Evolutionary conservation across 208 protist genomes (phyloP).

Genomic region (Leishmania turanica): DNA sequence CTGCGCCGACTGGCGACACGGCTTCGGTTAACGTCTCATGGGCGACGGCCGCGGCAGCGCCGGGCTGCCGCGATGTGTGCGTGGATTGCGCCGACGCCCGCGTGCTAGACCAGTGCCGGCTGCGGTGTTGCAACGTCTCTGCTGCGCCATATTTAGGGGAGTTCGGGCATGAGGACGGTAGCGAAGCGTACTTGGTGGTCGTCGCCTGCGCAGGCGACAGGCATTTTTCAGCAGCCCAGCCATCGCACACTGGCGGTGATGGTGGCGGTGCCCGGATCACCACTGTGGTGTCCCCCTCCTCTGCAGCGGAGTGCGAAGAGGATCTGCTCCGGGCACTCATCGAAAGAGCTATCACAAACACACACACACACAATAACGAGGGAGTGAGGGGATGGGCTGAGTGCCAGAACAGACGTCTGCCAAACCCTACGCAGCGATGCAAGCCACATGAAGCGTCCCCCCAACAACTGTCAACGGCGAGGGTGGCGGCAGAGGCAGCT

Average conservation of each 20-base stretch:
- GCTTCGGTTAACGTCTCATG: background rate
- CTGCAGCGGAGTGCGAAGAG: background rate
- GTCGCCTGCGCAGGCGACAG: background rate
- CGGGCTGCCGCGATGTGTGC: background rate
- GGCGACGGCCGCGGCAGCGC: background rate
- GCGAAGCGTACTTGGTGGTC: background rate
- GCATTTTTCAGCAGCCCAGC: background rate
- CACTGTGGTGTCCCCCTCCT: background rate
- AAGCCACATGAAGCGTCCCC: background rate
- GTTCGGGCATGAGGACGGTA: background rate
- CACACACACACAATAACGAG: background rate
- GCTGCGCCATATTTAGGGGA: background rate
- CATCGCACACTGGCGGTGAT: background rate
- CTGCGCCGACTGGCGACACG: background rate
- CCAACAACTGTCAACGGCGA: background rate
- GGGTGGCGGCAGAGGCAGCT: background rate
- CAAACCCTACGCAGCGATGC: background rate
- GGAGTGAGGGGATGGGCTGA: background rate
- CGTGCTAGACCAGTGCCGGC: background rate
- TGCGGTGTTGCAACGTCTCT: background rate
- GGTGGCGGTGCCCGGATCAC: background rate
- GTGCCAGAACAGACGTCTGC: background rate
- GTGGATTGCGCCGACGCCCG: background rate
- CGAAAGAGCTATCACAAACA: background rate
- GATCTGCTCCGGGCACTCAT: constrained; percentile 1